Percentiles rank a stretch among this genome's conserved stretches.
Conservation (phyloP, 352 stramenopile species). For the Globisporangium sylvaticum region DNA sequence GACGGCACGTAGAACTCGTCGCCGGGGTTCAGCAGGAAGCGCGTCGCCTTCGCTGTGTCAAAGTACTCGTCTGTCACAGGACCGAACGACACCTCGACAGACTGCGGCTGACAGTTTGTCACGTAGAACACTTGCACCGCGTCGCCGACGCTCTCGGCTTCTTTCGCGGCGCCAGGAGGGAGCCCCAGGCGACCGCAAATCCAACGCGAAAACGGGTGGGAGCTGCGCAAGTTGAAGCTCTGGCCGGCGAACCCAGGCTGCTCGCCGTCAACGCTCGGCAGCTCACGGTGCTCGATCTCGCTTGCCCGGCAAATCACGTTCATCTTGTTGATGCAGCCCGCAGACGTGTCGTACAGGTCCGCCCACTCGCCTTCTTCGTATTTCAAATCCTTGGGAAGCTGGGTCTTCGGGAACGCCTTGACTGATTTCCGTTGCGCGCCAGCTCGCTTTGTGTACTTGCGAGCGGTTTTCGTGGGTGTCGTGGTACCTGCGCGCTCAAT, state of each 20-base stretch:
- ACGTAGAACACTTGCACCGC: conserved; percentile 96
- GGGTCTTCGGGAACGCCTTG: conserved; percentile 35
- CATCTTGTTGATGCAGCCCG: conserved; percentile 61
- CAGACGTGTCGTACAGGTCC: conserved; percentile 57
- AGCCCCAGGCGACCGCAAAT: conserved; percentile 91
- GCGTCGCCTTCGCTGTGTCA: conserved; percentile 87
- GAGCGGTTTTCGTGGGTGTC: conserved; percentile 47
- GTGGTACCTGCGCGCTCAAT: conserved; percentile 62
- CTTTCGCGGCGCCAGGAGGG: conserved; percentile 92
- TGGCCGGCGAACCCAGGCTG: conserved; percentile 71
- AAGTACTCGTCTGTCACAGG: conserved; percentile 80
- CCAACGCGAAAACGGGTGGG: conserved; percentile 73
- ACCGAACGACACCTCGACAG: conserved; percentile 70
- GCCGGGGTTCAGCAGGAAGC: conserved; percentile 91
- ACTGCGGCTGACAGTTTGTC: conserved; percentile 78
- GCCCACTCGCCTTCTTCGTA: conserved; percentile 73
- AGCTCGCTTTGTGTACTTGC: conserved; percentile 22
- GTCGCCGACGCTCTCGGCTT: conserved; percentile 91
- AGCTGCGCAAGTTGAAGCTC: conserved; percentile 84
- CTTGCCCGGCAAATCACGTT: conserved; percentile 75
- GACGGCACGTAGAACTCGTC: conserved; percentile 97
- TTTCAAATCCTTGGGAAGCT: conserved; percentile 47
- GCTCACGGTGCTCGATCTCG: conserved; percentile 70
- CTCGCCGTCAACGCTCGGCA: conserved; percentile 49
- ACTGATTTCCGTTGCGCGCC: conserved; percentile 25